Conservation (phyloP, 768 basidiomycete species). For the Kockovaella imperatae region DNA sequence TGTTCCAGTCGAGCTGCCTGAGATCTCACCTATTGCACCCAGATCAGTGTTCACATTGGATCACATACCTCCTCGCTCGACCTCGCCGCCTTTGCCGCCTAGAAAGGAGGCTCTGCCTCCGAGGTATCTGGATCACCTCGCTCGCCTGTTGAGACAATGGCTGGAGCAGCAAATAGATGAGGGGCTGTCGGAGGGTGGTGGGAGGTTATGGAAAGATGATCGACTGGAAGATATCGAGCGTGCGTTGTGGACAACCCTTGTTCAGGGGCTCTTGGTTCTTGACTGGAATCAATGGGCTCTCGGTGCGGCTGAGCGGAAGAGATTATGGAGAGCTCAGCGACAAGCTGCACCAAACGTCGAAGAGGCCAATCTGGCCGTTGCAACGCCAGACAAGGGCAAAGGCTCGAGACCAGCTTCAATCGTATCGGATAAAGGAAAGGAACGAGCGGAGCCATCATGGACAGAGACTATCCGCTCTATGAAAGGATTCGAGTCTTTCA, state of each 20-base stretch:
- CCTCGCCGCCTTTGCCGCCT: conserved; percentile 26
- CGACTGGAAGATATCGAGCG: conserved; percentile 16
- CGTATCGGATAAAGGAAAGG: not conserved
- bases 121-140: conserved; percentile 23
- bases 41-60: too few species aligned
- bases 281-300: conserved; percentile 21
- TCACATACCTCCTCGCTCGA: conserved; percentile 8
- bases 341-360: not conserved
- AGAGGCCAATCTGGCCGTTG: not conserved
- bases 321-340: conserved; percentile 6
- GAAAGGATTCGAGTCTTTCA: too few species aligned
- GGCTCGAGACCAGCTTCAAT: not conserved
- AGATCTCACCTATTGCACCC: too few species aligned
- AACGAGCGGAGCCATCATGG: not conserved
- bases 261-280: conserved; percentile 16
- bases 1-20: too few species aligned
- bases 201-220: conserved; percentile 19
- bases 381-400: not conserved
- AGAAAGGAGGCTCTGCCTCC: conserved; percentile 30
- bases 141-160: conserved; percentile 27
- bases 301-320: conserved; percentile 10
- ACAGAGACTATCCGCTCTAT: not conserved
- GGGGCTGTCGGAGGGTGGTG: not conserved
- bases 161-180: conserved; percentile 19
- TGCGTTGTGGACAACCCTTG: conserved; percentile 19